A percentile compares a stretch with the other conserved stretches of the same genome.
phyloP scores from a whole-genome alignment of 2,329 filamentous ascomycete genomes.

The Cladosporium colombiae region DNA sequence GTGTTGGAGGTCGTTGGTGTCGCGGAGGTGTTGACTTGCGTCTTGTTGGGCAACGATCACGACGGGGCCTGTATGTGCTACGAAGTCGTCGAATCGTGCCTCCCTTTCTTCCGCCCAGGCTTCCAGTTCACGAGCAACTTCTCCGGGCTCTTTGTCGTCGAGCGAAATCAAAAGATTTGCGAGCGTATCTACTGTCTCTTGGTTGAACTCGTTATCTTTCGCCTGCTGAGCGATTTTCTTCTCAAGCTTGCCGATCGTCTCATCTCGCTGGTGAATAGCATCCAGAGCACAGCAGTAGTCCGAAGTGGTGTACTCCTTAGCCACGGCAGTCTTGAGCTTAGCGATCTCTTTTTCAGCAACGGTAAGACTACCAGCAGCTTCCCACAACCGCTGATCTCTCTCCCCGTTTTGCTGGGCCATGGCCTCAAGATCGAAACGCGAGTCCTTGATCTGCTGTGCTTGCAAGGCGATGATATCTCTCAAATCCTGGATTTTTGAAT shows the following conservation, averaged over 20 bases:
- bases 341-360: not conserved
- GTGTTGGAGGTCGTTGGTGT: not conserved
- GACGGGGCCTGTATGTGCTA: not conserved
- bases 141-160: not conserved
- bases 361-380: not conserved
- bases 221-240: not conserved
- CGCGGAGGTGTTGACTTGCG: not conserved
- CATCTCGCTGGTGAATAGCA: not conserved
- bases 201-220: not conserved
- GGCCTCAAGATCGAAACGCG: not conserved
- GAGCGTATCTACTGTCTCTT: not conserved
- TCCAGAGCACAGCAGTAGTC: not conserved
- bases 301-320: not conserved
- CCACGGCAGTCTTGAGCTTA: not conserved
- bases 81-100: not conserved
- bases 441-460: not conserved
- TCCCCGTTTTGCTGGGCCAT: not conserved
- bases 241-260: not conserved
- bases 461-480: not conserved
- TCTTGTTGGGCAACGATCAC: not conserved
- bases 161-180: not conserved
- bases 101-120: not conserved
- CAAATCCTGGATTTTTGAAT: not conserved
- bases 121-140: not conserved
- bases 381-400: not conserved